A percentile compares a stretch with the other conserved stretches of the same genome.
Conservation (phyloP, 2,329 filamentous ascomycete species). For the Pyrenophora seminiperda region DNA sequence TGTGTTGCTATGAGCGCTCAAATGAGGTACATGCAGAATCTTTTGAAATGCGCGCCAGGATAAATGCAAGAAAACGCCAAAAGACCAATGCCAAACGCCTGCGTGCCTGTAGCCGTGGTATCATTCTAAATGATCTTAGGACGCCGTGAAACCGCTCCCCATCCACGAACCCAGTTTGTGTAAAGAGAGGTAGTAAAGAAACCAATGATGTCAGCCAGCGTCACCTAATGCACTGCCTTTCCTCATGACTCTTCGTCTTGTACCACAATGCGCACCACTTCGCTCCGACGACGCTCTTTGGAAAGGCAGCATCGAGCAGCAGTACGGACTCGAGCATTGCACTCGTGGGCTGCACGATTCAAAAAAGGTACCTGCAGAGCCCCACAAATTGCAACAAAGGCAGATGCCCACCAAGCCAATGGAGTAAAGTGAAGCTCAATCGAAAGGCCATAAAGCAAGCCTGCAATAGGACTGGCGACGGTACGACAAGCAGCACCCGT, state of each 20-base stretch:
- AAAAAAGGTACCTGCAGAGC: conserved; percentile 63
- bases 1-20: conserved; percentile 5
- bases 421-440: conserved; percentile 62
- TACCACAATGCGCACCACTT: conserved; percentile 35
- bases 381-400: conserved; percentile 61
- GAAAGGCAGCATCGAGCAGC: conserved; percentile 28
- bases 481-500: conserved; percentile 74
- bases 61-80: conserved; percentile 3
- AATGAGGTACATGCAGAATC: background rate
- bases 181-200: background rate
- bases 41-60: background rate
- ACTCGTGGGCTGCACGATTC: conserved; percentile 52
- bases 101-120: conserved; percentile 1
- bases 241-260: conserved; percentile 23
- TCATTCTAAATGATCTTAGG: conserved; percentile 1
- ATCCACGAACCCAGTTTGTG: background rate
- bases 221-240: background rate
- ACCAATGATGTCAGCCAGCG: background rate
- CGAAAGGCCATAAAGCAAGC: conserved; percentile 68
- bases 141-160: conserved; percentile 8
- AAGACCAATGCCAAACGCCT: conserved; percentile 4
- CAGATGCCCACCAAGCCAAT: conserved; percentile 67
- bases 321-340: conserved; percentile 34
- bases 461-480: conserved; percentile 69
- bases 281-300: conserved; percentile 21